A percentile compares a stretch with the other conserved stretches of the same genome.
phyloP scores from a whole-genome alignment of 805 yeast species.

The Pichia manshurica region DNA sequence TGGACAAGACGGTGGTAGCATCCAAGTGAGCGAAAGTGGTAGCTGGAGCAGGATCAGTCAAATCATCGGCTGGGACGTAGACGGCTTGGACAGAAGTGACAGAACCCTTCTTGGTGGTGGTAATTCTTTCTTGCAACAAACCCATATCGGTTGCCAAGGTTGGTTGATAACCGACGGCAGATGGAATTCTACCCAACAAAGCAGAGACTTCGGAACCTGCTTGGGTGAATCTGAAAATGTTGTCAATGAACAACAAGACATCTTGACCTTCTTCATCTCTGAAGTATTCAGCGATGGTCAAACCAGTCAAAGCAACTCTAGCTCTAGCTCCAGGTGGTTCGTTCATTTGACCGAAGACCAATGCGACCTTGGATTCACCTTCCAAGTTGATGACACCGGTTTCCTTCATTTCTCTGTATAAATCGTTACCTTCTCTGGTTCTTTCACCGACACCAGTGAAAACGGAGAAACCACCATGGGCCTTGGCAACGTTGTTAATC shows the following conservation, averaged over 20 bases:
- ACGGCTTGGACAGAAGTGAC: constrained; percentile 99
- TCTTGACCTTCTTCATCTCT: constrained; percentile 99
- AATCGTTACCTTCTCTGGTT: constrained; percentile 99
- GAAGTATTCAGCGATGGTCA: constrained; percentile 99
- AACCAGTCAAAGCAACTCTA: constrained; percentile 98
- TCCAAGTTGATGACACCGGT: constrained; percentile 99
- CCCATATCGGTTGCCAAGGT: constrained; percentile 99
- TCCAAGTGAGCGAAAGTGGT: constrained; percentile 99
- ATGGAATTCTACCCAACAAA: constrained; percentile 99
- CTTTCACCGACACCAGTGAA: constrained; percentile 99
- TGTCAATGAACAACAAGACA: constrained; percentile 98
- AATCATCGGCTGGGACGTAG: constrained; percentile 99
- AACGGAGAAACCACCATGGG: constrained; percentile 99
- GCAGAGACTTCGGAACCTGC: constrained; percentile 99
- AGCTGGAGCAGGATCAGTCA: constrained; percentile 99
- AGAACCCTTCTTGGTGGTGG: constrained; percentile 99
- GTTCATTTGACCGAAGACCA: constrained; percentile 99
- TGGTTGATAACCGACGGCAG: constrained; percentile 99
- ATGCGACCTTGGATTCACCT: constrained; percentile 99
- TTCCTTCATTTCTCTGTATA: constrained; percentile 99
- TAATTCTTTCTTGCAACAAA: constrained; percentile 98
- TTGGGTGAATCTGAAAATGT: constrained; percentile 99
- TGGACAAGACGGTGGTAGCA: constrained; percentile 99
- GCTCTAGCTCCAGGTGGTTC: constrained; percentile 99
- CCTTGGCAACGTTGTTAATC: constrained; percentile 99